Percentiles rank a stretch among this genome's conserved stretches.
phyloP scores from a whole-genome alignment of 2,329 filamentous ascomycete genomes.

The Pseudogymnoascus sp. region DNA sequence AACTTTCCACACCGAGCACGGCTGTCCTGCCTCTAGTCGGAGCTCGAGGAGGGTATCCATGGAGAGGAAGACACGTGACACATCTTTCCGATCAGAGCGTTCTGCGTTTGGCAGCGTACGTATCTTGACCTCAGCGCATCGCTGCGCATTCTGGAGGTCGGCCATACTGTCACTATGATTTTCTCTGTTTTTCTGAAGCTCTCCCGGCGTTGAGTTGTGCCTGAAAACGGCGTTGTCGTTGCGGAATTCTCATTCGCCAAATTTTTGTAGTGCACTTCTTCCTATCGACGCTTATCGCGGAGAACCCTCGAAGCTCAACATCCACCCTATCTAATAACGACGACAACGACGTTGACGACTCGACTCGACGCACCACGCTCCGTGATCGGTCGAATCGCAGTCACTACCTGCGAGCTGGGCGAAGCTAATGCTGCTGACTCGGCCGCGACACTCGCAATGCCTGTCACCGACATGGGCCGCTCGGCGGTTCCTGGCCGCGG shows the following conservation, averaged over 20 bases:
- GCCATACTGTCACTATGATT: slow-evolving; percentile 16
- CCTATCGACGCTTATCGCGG: slow-evolving; percentile 6
- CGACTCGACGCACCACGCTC: neutral
- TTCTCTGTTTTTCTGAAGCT: neutral
- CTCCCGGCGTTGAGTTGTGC: neutral
- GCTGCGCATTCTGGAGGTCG: slow-evolving; percentile 17
- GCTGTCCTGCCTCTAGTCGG: slow-evolving; percentile 48
- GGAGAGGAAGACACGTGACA: slow-evolving; percentile 27
- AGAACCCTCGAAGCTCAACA: neutral
- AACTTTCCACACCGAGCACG: slow-evolving; percentile 42
- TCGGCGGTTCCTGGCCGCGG: slow-evolving; percentile 22
- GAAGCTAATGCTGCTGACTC: slow-evolving; percentile 37
- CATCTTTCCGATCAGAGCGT: slow-evolving; percentile 25
- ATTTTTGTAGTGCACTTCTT: slow-evolving; percentile 4
- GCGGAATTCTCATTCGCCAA: slow-evolving; percentile 6
- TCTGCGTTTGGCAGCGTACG: slow-evolving; percentile 22
- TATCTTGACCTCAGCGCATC: slow-evolving; percentile 28
- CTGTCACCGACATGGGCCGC: slow-evolving; percentile 34
- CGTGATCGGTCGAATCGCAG: slow-evolving; percentile 9
- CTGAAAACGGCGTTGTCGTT: neutral
- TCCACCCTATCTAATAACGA: neutral
- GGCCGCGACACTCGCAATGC: slow-evolving; percentile 35
- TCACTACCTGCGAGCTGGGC: slow-evolving; percentile 20
- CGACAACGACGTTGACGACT: neutral
- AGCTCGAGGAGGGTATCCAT: slow-evolving; percentile 42